phyloP scores from a whole-genome alignment of 805 yeast genomes.

The Yarrowia sp. region DNA sequence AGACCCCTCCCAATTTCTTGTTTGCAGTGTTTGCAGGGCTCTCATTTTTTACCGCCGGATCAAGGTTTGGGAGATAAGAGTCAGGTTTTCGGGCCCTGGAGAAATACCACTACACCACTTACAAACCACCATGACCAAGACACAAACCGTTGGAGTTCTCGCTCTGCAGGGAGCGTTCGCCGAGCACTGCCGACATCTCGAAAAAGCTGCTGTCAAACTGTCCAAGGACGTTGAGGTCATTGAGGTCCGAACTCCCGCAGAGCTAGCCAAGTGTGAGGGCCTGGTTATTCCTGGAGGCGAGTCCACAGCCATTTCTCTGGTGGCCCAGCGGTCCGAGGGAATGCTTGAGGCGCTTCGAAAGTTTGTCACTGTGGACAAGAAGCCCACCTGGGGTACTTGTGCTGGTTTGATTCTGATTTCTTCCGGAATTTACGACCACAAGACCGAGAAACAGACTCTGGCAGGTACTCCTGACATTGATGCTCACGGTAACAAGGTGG shows the following conservation, averaged over 20 bases:
- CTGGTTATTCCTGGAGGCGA: constrained; percentile 62
- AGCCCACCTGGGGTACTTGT: constrained; percentile 82
- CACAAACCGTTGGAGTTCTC: constrained; percentile 57
- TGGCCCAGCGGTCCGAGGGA: constrained; percentile 59
- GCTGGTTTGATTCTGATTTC: constrained; percentile 76
- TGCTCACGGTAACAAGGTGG: constrained; percentile 23
- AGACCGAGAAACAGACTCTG: constrained; percentile 47
- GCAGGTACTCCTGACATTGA: constrained; percentile 41
- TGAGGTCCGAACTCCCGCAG: constrained; percentile 53
- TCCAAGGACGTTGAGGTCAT: constrained; percentile 40
- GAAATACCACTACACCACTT: not conserved
- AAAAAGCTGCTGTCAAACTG: constrained; percentile 38
- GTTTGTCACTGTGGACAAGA: constrained; percentile 48
- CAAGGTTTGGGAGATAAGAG: constrained; percentile 25
- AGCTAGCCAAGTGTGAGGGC: constrained; percentile 53
- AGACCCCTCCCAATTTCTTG: not conserved
- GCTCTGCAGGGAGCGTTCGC: constrained; percentile 78
- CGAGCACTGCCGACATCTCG: constrained; percentile 60
- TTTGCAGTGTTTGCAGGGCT: too few relatives aligned
- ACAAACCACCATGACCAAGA: constrained; percentile 18
- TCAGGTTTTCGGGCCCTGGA: not conserved
- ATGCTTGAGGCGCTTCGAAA: constrained; percentile 53
- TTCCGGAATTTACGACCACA: constrained; percentile 23
- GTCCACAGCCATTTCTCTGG: constrained; percentile 57
- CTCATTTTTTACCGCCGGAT: not conserved